Percentiles rank a stretch among this genome's conserved stretches.
phyloP scores from a whole-genome alignment of 768 basidiomycete species.

The Panellus pusillus region DNA sequence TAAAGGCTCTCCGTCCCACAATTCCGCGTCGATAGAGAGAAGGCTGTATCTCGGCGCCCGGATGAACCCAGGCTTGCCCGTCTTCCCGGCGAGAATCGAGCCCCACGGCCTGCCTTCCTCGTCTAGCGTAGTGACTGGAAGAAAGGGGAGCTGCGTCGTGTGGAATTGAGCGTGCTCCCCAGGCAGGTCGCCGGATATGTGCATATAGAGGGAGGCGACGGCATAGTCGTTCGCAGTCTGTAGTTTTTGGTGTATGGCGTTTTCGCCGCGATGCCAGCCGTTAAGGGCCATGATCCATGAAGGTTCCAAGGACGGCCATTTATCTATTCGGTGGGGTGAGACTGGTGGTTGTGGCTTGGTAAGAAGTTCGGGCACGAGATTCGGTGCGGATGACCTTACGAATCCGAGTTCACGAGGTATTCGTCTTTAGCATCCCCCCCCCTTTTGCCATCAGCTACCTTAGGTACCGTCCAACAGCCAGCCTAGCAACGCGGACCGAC shows the following conservation, averaged over 20 bases:
- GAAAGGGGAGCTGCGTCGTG: slow-evolving; percentile 48
- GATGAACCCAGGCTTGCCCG: slow-evolving; percentile 50
- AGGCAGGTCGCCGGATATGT: slow-evolving; percentile 47
- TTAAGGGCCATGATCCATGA: slow-evolving; percentile 29
- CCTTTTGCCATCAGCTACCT: too few species aligned
- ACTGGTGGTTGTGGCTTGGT: neutral
- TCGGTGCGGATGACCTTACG: too few species aligned
- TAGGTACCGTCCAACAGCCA: too few species aligned
- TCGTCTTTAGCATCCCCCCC: too few species aligned
- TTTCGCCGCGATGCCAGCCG: slow-evolving; percentile 57
- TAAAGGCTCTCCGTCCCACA: slow-evolving; percentile 61
- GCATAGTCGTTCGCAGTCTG: slow-evolving; percentile 38
- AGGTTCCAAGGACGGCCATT: neutral
- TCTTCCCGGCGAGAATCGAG: slow-evolving; percentile 48
- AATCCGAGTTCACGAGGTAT: too few species aligned
- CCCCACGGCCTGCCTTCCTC: slow-evolving; percentile 54
- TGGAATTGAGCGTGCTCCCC: slow-evolving; percentile 52
- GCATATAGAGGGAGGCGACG: slow-evolving; percentile 33
- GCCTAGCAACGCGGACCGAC: too few species aligned
- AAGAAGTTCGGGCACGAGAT: neutral
- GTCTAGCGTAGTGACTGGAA: slow-evolving; percentile 60
- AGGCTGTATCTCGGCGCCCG: slow-evolving; percentile 34
- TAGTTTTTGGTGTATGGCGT: slow-evolving; percentile 47
- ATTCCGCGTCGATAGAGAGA: slow-evolving; percentile 37
- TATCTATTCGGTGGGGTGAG: neutral